phyloP scores from a whole-genome alignment of 306 rosid species.

The Inga oerstediana region DNA sequence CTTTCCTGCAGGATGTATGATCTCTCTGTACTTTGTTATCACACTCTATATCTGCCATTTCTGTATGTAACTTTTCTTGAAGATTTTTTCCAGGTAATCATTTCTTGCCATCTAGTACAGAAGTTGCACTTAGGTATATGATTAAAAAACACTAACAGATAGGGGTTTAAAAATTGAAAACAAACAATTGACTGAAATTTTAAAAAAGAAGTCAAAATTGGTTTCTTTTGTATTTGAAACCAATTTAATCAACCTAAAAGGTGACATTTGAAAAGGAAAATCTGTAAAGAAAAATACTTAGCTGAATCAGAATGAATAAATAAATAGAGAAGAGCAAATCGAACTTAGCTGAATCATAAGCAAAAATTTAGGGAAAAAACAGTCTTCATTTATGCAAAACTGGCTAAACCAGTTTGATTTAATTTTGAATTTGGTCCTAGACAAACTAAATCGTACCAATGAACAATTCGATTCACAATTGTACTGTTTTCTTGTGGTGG shows the following conservation, averaged over 20 bases:
- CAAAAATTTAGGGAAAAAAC: neutral
- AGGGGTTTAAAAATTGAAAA: neutral
- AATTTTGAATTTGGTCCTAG: neutral
- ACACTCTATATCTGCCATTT: conserved; percentile 72
- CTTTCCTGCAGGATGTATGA: conserved; percentile 62
- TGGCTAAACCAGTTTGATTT: neutral
- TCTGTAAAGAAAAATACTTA: too few species aligned
- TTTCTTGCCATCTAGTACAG: neutral
- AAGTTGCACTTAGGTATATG: conserved; percentile 8
- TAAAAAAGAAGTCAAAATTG: neutral
- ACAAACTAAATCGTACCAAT: neutral
- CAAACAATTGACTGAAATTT: neutral
- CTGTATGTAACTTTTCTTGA: conserved; percentile 68
- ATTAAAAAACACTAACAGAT: neutral
- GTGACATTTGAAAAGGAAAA: neutral
- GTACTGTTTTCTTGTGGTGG: neutral
- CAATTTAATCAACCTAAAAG: neutral
- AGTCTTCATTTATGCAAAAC: neutral
- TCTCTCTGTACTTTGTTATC: conserved; percentile 63
- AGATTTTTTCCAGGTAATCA: conserved; percentile 69
- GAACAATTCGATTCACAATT: neutral
- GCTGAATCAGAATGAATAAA: too few species aligned
- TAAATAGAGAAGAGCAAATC: neutral
- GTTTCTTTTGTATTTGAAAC: neutral
- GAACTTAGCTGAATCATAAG: neutral